Conservation (phyloP, 768 basidiomycete species). For the Royoungia palumana region DNA sequence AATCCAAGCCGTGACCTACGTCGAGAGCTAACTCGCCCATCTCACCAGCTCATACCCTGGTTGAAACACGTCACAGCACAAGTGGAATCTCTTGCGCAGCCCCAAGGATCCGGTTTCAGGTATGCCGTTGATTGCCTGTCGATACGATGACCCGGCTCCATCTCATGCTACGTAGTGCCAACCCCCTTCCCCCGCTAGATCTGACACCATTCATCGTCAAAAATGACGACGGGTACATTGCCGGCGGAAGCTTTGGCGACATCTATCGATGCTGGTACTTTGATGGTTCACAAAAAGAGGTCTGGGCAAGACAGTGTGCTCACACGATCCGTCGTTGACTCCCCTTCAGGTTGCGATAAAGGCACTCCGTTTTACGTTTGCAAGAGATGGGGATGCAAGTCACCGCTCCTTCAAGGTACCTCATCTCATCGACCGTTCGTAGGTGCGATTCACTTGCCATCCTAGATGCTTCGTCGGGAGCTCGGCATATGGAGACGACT, state of each 20-base stretch:
- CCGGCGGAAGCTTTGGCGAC: conserved; percentile 15
- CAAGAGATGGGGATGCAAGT: background rate
- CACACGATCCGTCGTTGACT: background rate
- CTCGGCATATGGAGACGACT: conserved; percentile 30
- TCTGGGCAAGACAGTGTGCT: background rate
- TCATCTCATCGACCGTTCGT: accelerated
- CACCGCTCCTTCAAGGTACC: background rate
- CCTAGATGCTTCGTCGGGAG: conserved; percentile 26
- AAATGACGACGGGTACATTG: background rate
- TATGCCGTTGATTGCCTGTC: background rate
- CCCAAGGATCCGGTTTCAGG: background rate
- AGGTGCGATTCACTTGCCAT: background rate
- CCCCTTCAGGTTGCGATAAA: conserved; percentile 24
- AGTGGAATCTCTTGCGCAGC: too few relatives aligned
- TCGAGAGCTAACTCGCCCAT: background rate
- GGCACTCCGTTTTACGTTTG: conserved; percentile 9
- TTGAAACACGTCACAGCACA: background rate
- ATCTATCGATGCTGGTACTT: conserved; percentile 11
- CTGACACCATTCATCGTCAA: conserved; percentile 7
- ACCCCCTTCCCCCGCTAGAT: background rate
- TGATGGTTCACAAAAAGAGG: conserved; percentile 5
- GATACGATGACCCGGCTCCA: background rate
- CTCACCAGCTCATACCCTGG: background rate
- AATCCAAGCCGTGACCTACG: too few relatives aligned
- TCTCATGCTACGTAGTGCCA: background rate